Conservation (phyloP, 176 grass and related monocot genomes). For the Chrysopogon serrulatus region DNA sequence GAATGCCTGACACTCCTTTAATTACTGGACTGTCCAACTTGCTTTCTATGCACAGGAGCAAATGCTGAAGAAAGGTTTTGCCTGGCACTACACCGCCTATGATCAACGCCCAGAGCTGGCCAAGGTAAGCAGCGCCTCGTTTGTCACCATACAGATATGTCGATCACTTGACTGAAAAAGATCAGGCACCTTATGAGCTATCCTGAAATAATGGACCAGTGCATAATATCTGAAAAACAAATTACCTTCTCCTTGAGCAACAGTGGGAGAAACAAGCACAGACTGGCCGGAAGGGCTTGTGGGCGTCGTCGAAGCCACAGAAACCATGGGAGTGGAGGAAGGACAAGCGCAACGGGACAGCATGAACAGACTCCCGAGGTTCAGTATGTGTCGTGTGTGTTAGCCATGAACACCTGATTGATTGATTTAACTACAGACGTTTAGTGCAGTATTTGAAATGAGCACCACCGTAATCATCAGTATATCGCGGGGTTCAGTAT, state of each 20-base stretch:
- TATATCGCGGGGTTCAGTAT: neutral
- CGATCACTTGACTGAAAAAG: neutral
- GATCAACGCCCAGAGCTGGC: conserved; percentile 77
- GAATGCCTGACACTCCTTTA: neutral
- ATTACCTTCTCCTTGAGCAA: neutral
- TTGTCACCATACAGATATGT: neutral
- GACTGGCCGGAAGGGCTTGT: conserved; percentile 53
- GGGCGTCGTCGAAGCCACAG: conserved; percentile 71
- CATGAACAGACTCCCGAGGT: neutral
- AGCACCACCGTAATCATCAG: neutral
- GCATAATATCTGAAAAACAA: neutral
- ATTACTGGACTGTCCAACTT: neutral
- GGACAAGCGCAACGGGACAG: conserved; percentile 51
- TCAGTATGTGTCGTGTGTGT: neutral
- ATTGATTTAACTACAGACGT: neutral
- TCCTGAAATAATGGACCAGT: neutral
- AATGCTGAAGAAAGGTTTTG: conserved; percentile 94
- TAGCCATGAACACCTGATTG: neutral
- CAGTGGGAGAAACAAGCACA: conserved; percentile 93
- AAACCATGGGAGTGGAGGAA: conserved; percentile 99
- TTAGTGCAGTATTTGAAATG: no score
- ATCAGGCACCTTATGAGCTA: neutral
- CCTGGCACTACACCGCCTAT: conserved; percentile 91
- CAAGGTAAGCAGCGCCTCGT: conserved; percentile 34
- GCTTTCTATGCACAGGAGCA: conserved; percentile 41